A percentile compares a stretch with the other conserved stretches of the same genome.
Evolutionary conservation across 768 basidiomycete species (phyloP).

Genomic region (Mycena epipterygia): DNA sequence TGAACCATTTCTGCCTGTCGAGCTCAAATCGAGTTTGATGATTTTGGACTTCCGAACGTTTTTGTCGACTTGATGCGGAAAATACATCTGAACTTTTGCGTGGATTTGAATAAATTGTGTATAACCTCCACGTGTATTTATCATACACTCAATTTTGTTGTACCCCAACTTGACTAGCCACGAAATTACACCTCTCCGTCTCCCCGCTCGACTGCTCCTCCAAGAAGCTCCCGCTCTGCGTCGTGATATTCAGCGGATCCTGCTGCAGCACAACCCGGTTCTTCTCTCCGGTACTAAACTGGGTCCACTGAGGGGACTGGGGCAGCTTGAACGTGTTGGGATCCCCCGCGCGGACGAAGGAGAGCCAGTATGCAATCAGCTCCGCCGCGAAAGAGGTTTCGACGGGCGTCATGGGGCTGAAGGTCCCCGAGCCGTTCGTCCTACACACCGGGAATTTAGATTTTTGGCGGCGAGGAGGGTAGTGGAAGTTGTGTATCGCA

Average conservation of each 20-base stretch:
- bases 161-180: conserved; percentile 47
- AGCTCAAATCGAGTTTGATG: no score
- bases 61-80: no score
- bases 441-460: conserved; percentile 40
- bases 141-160: conserved; percentile 56
- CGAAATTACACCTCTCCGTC: conserved; percentile 54
- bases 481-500: conserved; percentile 38
- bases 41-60: no score
- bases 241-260: conserved; percentile 43
- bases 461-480: background rate
- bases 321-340: conserved; percentile 69
- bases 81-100: no score
- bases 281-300: conserved; percentile 47
- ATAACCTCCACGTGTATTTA: no score
- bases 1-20: no score
- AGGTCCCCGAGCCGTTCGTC: conserved; percentile 66
- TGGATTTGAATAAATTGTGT: no score
- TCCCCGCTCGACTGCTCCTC: conserved; percentile 56
- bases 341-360: conserved; percentile 69
- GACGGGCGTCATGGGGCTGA: conserved; percentile 59
- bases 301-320: conserved; percentile 65
- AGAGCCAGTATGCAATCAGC: conserved; percentile 76
- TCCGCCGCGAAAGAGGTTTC: conserved; percentile 69
- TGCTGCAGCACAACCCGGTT: conserved; percentile 63
- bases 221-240: conserved; percentile 55